phyloP scores from a whole-genome alignment of 2,329 filamentous ascomycete genomes.

The Penicillium sp. region DNA sequence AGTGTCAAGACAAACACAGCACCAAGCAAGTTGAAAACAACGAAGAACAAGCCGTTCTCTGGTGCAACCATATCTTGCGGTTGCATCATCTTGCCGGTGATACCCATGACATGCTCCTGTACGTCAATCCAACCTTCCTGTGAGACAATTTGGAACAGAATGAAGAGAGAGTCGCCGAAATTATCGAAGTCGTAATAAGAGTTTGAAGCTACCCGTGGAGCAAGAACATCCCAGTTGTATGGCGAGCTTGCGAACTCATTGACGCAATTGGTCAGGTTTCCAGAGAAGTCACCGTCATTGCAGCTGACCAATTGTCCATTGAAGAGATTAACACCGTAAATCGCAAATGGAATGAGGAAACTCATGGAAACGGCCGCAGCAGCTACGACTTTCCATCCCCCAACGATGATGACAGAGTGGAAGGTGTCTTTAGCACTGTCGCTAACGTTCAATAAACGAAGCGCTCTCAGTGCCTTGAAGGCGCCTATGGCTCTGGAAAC shows the following conservation, averaged over 20 bases:
- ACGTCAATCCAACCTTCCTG: slow-evolving; percentile 98
- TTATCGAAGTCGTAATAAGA: slow-evolving; percentile 91
- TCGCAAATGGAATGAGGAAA: slow-evolving; percentile 91
- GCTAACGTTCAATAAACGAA: slow-evolving; percentile 91
- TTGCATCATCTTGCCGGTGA: slow-evolving; percentile 75
- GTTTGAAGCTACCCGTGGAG: slow-evolving; percentile 79
- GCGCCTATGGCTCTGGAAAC: slow-evolving; percentile 90
- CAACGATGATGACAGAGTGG: slow-evolving; percentile 91
- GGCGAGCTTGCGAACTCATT: slow-evolving; percentile 78
- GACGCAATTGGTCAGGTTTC: slow-evolving; percentile 69
- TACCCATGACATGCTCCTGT: slow-evolving; percentile 79
- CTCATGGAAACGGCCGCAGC: slow-evolving; percentile 92
- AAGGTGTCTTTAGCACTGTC: slow-evolving; percentile 95
- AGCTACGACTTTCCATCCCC: slow-evolving; percentile 90
- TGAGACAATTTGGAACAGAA: slow-evolving; percentile 97
- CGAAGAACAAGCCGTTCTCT: slow-evolving; percentile 90
- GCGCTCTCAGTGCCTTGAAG: slow-evolving; percentile 91
- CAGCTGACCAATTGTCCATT: slow-evolving; percentile 77
- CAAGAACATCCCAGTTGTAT: slow-evolving; percentile 81
- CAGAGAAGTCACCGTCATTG: slow-evolving; percentile 69
- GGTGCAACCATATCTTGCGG: slow-evolving; percentile 69
- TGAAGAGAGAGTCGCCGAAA: slow-evolving; percentile 90
- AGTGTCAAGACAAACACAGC: slow-evolving; percentile 95
- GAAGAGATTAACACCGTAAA: slow-evolving; percentile 93
- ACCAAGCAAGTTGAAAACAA: slow-evolving; percentile 92